A percentile compares a stretch with the other conserved stretches of the same genome.
Evolutionary conservation across 2,329 filamentous ascomycete species (phyloP).

Genomic region (Endothia cerciana): DNA sequence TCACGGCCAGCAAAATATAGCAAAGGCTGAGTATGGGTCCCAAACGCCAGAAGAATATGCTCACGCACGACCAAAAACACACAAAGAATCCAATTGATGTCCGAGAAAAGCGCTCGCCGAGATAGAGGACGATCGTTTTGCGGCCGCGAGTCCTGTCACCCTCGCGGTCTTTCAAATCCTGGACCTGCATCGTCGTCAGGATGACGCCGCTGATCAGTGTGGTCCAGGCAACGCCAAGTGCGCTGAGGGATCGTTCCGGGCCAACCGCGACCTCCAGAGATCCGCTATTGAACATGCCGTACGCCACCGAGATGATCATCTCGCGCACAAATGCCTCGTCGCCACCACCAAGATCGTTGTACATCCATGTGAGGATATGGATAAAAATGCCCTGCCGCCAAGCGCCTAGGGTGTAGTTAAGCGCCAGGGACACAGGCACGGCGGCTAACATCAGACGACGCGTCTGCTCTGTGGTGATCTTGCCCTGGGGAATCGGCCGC

Average conservation of each 20-base stretch:
- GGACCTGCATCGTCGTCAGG: slow-evolving; percentile 29
- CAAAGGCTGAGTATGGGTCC: not conserved
- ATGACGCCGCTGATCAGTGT: slow-evolving; percentile 33
- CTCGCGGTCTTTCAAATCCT: slow-evolving; percentile 32
- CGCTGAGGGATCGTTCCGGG: slow-evolving; percentile 26
- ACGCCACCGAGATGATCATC: slow-evolving; percentile 33
- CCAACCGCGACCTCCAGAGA: slow-evolving; percentile 33
- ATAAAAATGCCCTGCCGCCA: slow-evolving; percentile 33
- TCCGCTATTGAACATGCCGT: slow-evolving; percentile 34
- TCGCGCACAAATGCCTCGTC: slow-evolving; percentile 33
- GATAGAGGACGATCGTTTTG: slow-evolving; percentile 32
- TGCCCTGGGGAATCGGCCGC: slow-evolving; percentile 32
- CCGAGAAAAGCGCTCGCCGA: slow-evolving; percentile 30
- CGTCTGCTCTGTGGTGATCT: slow-evolving; percentile 35
- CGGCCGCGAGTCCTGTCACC: slow-evolving; percentile 34
- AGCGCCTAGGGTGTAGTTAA: slow-evolving; percentile 32
- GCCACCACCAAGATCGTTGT: slow-evolving; percentile 35
- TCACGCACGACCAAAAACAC: slow-evolving; percentile 13
- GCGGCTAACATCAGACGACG: slow-evolving; percentile 14
- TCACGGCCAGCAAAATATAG: not conserved
- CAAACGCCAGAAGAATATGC: slow-evolving; percentile 3
- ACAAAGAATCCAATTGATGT: slow-evolving; percentile 7
- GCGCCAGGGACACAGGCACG: slow-evolving; percentile 35
- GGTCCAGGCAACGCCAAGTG: slow-evolving; percentile 31
- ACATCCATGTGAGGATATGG: slow-evolving; percentile 33